These are phyloP conservation scores for Wickerhamomyces alni DNA, from an alignment of 805 yeast species.

Conservation along the genomic window DNA sequence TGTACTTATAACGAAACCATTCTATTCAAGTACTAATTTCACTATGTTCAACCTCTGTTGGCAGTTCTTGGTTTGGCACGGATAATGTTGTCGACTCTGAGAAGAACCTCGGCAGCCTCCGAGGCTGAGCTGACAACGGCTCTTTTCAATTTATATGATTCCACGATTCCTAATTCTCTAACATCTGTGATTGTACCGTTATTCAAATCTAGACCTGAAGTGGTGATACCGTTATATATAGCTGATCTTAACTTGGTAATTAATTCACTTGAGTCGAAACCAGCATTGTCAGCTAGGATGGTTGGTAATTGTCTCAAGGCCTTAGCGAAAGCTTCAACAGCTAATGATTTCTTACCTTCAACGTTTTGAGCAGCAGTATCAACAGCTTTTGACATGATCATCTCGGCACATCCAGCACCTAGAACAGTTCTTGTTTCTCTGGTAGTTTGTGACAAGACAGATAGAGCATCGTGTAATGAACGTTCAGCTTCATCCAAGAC, in stretches of 20 bases:
- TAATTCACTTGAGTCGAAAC: constrained; percentile 88
- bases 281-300: constrained; percentile 95
- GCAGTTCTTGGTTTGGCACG: constrained; percentile 98
- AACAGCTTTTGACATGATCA: constrained; percentile 97
- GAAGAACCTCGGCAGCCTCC: constrained; percentile 95
- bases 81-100: constrained; percentile 94
- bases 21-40: too few species aligned
- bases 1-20: too few species aligned
- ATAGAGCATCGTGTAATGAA: constrained; percentile 92
- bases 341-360: constrained; percentile 88
- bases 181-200: constrained; percentile 85
- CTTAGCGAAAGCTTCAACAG: constrained; percentile 85
- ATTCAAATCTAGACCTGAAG: constrained; percentile 86
- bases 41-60: constrained; percentile 56
- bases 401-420: constrained; percentile 83
- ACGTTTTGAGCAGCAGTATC: constrained; percentile 94
- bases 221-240: constrained; percentile 78
- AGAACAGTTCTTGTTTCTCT: constrained; percentile 81
- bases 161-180: constrained; percentile 90
- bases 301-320: constrained; percentile 95
- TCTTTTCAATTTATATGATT: constrained; percentile 83
- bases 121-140: constrained; percentile 94
- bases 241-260: constrained; percentile 87
- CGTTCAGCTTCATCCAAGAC: constrained; percentile 95
- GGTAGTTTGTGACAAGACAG: constrained; percentile 93